These are phyloP conservation scores for Lactarius deliciosus DNA, from an alignment of 768 basidiomycete genomes.

Conservation along the genomic window DNA sequence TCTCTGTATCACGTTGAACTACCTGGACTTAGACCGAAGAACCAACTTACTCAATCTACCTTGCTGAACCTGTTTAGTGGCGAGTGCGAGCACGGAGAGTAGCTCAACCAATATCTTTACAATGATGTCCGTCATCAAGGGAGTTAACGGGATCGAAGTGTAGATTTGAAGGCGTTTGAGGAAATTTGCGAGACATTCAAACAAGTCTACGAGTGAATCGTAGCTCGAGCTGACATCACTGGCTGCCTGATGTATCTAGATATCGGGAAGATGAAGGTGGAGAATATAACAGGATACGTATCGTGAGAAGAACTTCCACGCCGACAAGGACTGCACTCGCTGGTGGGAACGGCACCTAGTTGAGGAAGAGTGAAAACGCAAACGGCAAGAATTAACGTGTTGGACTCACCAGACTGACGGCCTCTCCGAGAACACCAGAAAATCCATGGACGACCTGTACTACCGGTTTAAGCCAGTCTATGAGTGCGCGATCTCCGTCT, in stretches of 20 bases:
- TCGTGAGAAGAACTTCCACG: background rate
- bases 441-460: background rate
- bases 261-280: background rate
- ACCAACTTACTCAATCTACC: background rate
- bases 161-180: background rate
- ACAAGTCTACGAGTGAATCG: background rate
- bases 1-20: background rate
- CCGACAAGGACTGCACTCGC: background rate
- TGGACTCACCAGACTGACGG: background rate
- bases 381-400: background rate
- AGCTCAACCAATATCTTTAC: background rate
- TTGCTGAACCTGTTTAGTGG: background rate
- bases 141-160: too few relatives aligned
- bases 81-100: background rate
- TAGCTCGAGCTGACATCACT: background rate
- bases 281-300: background rate
- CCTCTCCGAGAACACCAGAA: background rate
- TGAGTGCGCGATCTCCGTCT: background rate
- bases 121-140: background rate
- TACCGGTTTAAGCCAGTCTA: background rate
- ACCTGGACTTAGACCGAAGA: background rate
- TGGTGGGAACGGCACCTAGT: constrained; percentile 1
- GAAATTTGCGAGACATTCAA: background rate
- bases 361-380: background rate
- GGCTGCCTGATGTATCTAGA: background rate